Evolutionary conservation across 495 filamentous ascomycete species (phyloP).

Genomic region (Parathielavia appendiculata): DNA sequence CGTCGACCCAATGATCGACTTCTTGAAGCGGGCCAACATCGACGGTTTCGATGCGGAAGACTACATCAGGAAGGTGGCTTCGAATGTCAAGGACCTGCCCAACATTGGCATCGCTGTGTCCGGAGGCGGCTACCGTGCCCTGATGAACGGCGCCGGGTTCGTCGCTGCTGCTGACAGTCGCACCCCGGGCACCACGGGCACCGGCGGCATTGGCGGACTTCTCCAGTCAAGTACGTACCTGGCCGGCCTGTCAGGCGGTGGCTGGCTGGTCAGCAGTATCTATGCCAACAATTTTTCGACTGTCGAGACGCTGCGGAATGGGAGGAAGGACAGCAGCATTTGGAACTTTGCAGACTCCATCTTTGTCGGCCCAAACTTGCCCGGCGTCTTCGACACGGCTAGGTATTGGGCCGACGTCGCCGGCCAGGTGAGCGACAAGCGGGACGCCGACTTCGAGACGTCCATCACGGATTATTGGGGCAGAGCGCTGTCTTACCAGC

Average conservation of each 20-base stretch:
- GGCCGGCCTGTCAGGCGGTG: slow-evolving; percentile 78
- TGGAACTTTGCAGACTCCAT: slow-evolving; percentile 82
- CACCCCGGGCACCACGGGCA: slow-evolving; percentile 56
- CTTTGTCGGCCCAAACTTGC: slow-evolving; percentile 45
- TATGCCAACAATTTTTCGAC: slow-evolving; percentile 88
- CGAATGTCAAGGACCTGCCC: slow-evolving; percentile 56
- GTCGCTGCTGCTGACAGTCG: slow-evolving; percentile 79
- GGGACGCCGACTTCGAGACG: slow-evolving; percentile 63
- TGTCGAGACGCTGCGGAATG: slow-evolving; percentile 56
- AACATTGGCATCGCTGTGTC: slow-evolving; percentile 61
- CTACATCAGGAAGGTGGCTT: slow-evolving; percentile 57
- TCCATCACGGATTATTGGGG: slow-evolving; percentile 87
- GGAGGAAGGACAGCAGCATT: slow-evolving; percentile 47
- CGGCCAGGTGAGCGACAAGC: slow-evolving; percentile 60
- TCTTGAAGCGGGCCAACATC: slow-evolving; percentile 69
- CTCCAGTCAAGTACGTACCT: slow-evolving; percentile 83
- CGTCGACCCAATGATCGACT: slow-evolving; percentile 61
- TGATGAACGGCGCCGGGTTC: slow-evolving; percentile 85
- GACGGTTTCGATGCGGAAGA: slow-evolving; percentile 64
- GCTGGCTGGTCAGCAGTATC: slow-evolving; percentile 82
- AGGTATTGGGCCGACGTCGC: slow-evolving; percentile 65
- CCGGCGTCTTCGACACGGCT: slow-evolving; percentile 40
- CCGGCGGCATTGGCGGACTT: slow-evolving; percentile 76
- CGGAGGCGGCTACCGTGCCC: slow-evolving; percentile 76
- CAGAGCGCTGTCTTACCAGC: slow-evolving; percentile 74